phyloP scores from a whole-genome alignment of 108 stramenopile genomes.

The Seminavis robusta region DNA sequence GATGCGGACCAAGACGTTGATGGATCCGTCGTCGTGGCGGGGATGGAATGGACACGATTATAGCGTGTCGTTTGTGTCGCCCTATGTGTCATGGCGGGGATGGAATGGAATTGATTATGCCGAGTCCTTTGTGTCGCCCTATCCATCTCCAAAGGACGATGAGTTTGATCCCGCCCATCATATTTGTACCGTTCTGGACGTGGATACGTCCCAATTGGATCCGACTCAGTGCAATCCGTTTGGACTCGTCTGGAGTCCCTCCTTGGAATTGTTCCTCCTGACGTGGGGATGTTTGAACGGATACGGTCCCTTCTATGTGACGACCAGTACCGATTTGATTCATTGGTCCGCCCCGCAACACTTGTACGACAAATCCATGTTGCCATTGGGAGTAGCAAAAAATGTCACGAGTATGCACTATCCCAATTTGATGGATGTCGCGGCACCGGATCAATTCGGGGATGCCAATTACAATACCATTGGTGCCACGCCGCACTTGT shows the following conservation, averaged over 20 bases:
- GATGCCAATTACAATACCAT: slow-evolving; percentile 11
- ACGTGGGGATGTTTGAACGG: slow-evolving; percentile 4
- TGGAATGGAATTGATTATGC: slow-evolving; percentile 14
- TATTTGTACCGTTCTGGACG: no score
- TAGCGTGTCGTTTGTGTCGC: slow-evolving; percentile 2
- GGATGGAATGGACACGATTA: slow-evolving; percentile 15
- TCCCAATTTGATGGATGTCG: slow-evolving; percentile 9
- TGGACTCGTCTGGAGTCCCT: slow-evolving; percentile 5
- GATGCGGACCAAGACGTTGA: slow-evolving; percentile 4
- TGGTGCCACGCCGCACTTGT: slow-evolving; percentile 3
- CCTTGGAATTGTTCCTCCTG: slow-evolving; percentile 2
- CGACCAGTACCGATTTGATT: slow-evolving; percentile 8
- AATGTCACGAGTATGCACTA: slow-evolving; percentile 1
- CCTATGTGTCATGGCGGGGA: slow-evolving; percentile 8
- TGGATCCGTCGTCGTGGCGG: slow-evolving; percentile 14
- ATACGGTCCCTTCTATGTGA: background rate
- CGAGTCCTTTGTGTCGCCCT: slow-evolving; percentile 5
- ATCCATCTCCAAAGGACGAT: no score
- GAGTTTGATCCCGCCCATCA: background rate
- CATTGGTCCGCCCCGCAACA: slow-evolving; percentile 6
- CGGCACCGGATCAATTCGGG: background rate
- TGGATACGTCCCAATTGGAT: no score
- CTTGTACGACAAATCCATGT: no score
- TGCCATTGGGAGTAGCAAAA: background rate
- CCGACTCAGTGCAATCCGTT: slow-evolving; percentile 5